Evolutionary conservation across 2,329 filamentous ascomycete species (phyloP).

Genomic region (Cladophialophora psammophila): DNA sequence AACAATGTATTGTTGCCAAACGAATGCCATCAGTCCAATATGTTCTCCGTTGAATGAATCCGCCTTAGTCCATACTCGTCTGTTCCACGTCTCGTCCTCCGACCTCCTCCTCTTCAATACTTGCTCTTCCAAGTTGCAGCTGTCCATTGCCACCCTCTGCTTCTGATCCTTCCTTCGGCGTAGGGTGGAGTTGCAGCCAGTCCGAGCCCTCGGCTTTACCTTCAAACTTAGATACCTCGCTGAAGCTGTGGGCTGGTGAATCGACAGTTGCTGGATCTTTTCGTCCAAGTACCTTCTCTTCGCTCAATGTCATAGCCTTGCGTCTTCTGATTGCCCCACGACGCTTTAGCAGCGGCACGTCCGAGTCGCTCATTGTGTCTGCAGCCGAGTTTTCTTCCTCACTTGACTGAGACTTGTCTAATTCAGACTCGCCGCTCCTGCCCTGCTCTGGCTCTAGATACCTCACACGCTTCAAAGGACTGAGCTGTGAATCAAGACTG

Average conservation of each 20-base stretch:
- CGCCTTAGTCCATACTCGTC: neutral
- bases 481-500: neutral
- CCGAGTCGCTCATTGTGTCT: conserved; percentile 10
- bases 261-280: too few relatives aligned
- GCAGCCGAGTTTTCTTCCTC: conserved; percentile 12
- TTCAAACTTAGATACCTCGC: neutral
- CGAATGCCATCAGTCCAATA: neutral
- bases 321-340: conserved; percentile 4
- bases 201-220: neutral
- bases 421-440: neutral
- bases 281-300: neutral
- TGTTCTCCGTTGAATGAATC: neutral
- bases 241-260: neutral
- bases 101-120: neutral
- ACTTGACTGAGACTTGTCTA: neutral
- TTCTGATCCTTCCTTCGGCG: neutral
- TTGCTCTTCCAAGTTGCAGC: neutral
- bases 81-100: neutral
- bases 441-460: neutral
- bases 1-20: too few relatives aligned
- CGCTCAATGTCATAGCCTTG: neutral
- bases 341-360: conserved; percentile 11
- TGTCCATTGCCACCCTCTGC: neutral
- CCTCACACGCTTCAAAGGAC: conserved; percentile 18
- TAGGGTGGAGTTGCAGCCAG: too few relatives aligned